These are phyloP conservation scores for Akanthomyces uredinophilus DNA, from an alignment of 2,329 filamentous ascomycete genomes.

Conservation along the genomic window DNA sequence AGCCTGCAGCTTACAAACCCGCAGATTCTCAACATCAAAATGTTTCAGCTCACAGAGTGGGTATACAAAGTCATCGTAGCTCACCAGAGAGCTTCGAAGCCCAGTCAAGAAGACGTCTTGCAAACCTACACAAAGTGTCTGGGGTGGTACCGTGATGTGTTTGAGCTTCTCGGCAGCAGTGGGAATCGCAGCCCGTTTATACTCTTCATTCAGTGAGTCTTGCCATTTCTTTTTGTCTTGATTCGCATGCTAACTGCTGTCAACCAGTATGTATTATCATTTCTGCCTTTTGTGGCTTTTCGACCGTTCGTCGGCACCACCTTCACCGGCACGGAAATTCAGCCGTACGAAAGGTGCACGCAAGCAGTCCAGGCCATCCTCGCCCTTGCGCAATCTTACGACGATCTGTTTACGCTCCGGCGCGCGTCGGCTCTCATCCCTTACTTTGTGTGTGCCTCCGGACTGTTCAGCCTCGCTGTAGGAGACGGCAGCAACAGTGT, in stretches of 20 bases:
- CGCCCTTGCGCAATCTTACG: constrained; percentile 17
- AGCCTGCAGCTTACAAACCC: neutral
- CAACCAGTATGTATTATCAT: constrained; percentile 19
- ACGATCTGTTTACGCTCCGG: constrained; percentile 18
- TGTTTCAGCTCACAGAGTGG: constrained; percentile 19
- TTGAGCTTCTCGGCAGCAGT: constrained; percentile 6
- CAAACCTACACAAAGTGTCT: constrained; percentile 17
- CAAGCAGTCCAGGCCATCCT: constrained; percentile 4
- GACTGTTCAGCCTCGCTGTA: constrained; percentile 10
- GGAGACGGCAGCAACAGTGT: neutral
- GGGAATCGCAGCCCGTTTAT: constrained; percentile 16
- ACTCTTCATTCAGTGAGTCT: constrained; percentile 18
- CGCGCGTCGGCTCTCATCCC: constrained; percentile 17
- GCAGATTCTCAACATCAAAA: constrained; percentile 14
- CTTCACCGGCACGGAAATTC: neutral
- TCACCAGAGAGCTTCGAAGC: neutral
- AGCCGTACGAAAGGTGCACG: constrained; percentile 1
- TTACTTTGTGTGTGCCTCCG: constrained; percentile 18
- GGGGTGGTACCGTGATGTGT: constrained; percentile 19
- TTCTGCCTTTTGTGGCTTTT: constrained; percentile 18
- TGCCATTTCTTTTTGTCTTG: neutral
- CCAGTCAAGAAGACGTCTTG: neutral
- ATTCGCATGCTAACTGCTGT: neutral
- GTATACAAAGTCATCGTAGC: constrained; percentile 15
- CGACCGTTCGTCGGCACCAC: constrained; percentile 10